phyloP scores from a whole-genome alignment of 441 rosid genomes.

The Arabidopsis hybrid region DNA sequence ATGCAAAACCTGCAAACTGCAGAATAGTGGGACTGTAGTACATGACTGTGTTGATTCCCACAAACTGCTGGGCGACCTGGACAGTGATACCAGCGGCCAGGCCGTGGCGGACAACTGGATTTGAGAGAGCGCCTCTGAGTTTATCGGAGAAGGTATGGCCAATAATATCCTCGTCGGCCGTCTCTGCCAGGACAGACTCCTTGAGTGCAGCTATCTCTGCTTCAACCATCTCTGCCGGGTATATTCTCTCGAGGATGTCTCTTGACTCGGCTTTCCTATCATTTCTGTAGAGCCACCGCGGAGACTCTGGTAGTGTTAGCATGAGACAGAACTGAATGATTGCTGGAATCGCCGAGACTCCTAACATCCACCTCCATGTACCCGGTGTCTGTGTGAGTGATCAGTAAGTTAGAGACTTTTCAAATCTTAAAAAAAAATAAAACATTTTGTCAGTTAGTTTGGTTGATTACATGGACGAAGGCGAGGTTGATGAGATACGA shows the following conservation, averaged over 20 bases:
- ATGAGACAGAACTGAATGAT: constrained; percentile 60
- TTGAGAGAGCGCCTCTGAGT: constrained; percentile 55
- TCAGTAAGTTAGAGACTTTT: neutral
- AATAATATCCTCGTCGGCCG: constrained; percentile 47
- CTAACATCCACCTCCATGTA: constrained; percentile 90
- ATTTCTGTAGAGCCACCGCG: constrained; percentile 76
- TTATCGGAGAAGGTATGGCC: constrained; percentile 53
- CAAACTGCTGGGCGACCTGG: constrained; percentile 62
- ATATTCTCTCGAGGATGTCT: constrained; percentile 56
- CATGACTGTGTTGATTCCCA: constrained; percentile 60
- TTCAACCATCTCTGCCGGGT: constrained; percentile 61
- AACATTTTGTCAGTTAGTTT: neutral
- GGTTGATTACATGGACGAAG: constrained; percentile 18
- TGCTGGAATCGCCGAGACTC: constrained; percentile 68
- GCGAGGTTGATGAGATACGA: constrained; percentile 57
- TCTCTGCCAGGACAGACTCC: constrained; percentile 56
- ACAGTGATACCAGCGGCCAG: constrained; percentile 73
- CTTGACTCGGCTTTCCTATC: constrained; percentile 58
- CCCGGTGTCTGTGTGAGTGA: constrained; percentile 38
- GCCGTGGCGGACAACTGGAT: constrained; percentile 59
- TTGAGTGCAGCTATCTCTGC: constrained; percentile 55
- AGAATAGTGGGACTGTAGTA: constrained; percentile 57
- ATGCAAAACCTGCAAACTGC: constrained; percentile 75
- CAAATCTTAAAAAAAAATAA: neutral
- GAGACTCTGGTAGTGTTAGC: constrained; percentile 77